These are phyloP conservation scores for Xylaria cubensis DNA, from an alignment of 495 filamentous ascomycete genomes.

Conservation along the genomic window DNA sequence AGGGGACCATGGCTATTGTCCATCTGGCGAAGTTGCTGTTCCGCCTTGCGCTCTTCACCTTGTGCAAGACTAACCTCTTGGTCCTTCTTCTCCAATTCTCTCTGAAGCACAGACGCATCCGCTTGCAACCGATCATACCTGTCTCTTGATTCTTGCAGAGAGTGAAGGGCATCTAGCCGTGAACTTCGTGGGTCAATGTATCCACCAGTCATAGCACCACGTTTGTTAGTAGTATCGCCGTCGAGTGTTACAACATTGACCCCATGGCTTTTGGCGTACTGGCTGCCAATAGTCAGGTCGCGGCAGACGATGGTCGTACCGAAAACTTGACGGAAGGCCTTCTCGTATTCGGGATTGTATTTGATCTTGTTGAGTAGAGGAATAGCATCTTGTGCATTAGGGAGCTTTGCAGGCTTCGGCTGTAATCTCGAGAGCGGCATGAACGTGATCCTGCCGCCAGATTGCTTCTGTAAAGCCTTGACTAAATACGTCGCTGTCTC, in stretches of 20 bases:
- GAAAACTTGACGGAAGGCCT: constrained; percentile 91
- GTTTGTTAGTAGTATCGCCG: constrained; percentile 91
- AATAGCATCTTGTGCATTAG: constrained; percentile 83
- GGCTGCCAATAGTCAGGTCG: constrained; percentile 79
- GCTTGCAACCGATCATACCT: constrained; percentile 71
- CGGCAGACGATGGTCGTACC: constrained; percentile 95
- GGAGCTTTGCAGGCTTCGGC: constrained; percentile 72
- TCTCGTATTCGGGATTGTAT: constrained; percentile 77
- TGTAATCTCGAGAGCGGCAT: constrained; percentile 87
- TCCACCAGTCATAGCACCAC: constrained; percentile 92
- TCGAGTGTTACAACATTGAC: constrained; percentile 93
- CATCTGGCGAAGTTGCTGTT: constrained; percentile 77
- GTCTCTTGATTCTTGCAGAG: constrained; percentile 75
- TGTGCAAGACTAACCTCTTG: constrained; percentile 85
- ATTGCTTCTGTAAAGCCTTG: constrained; percentile 78
- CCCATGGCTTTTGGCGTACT: constrained; percentile 88
- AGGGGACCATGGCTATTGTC: constrained; percentile 85
- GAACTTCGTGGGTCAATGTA: constrained; percentile 85
- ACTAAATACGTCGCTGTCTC: constrained; percentile 82
- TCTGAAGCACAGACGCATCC: constrained; percentile 47
- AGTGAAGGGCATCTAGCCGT: constrained; percentile 80
- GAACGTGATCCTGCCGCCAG: constrained; percentile 89
- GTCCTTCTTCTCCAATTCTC: constrained; percentile 75
- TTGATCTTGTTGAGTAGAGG: constrained; percentile 86
- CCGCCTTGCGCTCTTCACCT: constrained; percentile 80